Conservation (phyloP, 345 rosid genomes). For the Syzygium grande region DNA sequence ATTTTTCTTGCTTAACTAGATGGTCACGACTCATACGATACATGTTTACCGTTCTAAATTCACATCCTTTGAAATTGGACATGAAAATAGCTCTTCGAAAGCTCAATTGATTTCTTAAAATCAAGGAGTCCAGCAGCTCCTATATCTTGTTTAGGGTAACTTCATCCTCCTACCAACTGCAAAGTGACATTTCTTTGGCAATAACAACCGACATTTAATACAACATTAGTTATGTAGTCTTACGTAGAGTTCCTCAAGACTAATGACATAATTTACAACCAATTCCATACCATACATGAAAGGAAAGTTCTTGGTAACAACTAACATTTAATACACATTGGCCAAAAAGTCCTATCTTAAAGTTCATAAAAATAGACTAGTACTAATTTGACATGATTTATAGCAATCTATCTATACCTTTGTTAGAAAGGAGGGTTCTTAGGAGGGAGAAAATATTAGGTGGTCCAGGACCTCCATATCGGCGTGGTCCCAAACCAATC, state of each 20-base stretch:
- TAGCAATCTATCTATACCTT: not conserved
- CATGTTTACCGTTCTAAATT: not conserved
- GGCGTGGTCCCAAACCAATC: too few relatives aligned
- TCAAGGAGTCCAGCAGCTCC: not conserved
- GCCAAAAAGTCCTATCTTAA: not conserved
- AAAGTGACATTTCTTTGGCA: not conserved
- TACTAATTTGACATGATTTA: not conserved
- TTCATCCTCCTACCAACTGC: conserved; percentile 16
- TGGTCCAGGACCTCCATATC: too few relatives aligned
- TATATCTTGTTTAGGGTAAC: conserved; percentile 9
- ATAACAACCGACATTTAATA: not conserved
- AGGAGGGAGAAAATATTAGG: not conserved
- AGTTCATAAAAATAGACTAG: not conserved
- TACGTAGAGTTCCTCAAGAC: too few relatives aligned
- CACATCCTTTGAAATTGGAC: not conserved
- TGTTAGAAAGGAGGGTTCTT: not conserved
- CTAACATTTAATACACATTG: not conserved
- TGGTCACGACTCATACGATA: not conserved
- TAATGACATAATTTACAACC: not conserved
- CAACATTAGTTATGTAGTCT: too few relatives aligned
- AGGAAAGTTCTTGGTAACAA: not conserved
- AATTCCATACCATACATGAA: too few relatives aligned
- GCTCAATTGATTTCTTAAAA: not conserved
- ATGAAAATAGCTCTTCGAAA: not conserved
- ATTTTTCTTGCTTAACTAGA: not conserved